Evolutionary conservation across 2,329 filamentous ascomycete species (phyloP).

Genomic region (Thelonectria blattea): DNA sequence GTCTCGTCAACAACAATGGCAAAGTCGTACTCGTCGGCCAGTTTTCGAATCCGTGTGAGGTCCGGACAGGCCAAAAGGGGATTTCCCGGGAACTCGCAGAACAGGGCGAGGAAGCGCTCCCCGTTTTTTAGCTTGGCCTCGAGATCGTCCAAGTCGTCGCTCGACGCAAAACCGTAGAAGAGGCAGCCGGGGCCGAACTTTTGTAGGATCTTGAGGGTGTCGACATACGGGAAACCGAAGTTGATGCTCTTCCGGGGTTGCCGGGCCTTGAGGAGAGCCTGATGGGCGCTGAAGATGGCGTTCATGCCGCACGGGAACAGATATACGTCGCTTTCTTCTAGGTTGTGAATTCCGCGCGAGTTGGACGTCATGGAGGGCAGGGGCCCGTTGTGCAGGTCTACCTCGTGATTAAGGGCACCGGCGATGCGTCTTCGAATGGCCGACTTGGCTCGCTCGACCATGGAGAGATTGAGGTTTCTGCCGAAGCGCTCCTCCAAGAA

Average conservation of each 20-base stretch:
- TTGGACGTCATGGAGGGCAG: conserved; percentile 46
- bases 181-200: conserved; percentile 91
- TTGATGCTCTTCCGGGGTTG: conserved; percentile 78
- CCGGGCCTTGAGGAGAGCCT: conserved; percentile 69
- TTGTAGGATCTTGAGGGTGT: conserved; percentile 91
- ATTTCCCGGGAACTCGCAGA: conserved; percentile 95
- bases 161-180: conserved; percentile 84
- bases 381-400: conserved; percentile 53
- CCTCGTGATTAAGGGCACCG: conserved; percentile 77
- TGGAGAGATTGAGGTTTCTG: conserved; percentile 81
- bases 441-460: conserved; percentile 81
- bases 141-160: conserved; percentile 81
- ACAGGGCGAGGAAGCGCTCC: conserved; percentile 80
- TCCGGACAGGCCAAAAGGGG: conserved; percentile 87
- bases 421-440: conserved; percentile 89
- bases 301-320: conserved; percentile 93
- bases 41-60: conserved; percentile 75
- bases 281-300: conserved; percentile 88
- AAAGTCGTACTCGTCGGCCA: conserved; percentile 87
- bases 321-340: conserved; percentile 87
- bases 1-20: conserved; percentile 94
- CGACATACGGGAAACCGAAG: conserved; percentile 97
- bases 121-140: conserved; percentile 73
- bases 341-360: conserved; percentile 63
- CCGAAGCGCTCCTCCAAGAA: conserved; percentile 96